Evolutionary conservation across 176 grass and related monocot genomes (phyloP).

Genomic region (Poa pratensis): DNA sequence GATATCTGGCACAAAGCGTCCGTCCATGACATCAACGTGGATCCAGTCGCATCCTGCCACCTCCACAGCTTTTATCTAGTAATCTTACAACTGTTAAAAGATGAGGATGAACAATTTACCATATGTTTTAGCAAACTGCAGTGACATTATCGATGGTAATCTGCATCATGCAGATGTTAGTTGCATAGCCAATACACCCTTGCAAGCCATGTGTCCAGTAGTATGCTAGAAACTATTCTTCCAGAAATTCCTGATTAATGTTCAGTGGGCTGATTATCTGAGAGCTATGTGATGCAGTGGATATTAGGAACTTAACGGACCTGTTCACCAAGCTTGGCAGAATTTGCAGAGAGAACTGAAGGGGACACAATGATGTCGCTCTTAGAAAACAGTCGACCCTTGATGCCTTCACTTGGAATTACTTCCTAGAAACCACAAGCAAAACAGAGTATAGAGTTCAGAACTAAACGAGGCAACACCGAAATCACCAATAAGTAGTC

Average conservation of each 20-base stretch:
- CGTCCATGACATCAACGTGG: constrained; percentile 99
- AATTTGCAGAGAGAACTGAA: constrained; percentile 97
- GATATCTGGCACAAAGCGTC: constrained; percentile 97
- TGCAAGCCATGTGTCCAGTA: constrained; percentile 1
- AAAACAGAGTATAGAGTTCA: background rate
- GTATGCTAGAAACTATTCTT: background rate
- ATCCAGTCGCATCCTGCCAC: constrained; percentile 99
- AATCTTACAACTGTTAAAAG: background rate
- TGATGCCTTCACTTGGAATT: constrained; percentile 71
- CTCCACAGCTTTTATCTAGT: constrained; percentile 97
- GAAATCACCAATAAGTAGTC: background rate
- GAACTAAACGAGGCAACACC: background rate
- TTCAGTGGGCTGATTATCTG: background rate
- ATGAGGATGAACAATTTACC: background rate
- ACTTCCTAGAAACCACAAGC: constrained; percentile 44
- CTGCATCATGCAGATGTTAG: background rate
- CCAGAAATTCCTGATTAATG: constrained; percentile 2
- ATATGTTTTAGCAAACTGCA: background rate
- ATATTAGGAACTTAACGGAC: constrained; percentile 44
- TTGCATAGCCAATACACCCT: constrained; percentile 10
- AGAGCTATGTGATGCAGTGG: background rate
- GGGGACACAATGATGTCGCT: constrained; percentile 97
- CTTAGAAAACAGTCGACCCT: constrained; percentile 93
- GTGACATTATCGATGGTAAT: background rate
- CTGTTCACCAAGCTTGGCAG: constrained; percentile 91